Base-by-base conservation (phyloP, 306 rosid species). In the Pterocarpus santalinus region DNA sequence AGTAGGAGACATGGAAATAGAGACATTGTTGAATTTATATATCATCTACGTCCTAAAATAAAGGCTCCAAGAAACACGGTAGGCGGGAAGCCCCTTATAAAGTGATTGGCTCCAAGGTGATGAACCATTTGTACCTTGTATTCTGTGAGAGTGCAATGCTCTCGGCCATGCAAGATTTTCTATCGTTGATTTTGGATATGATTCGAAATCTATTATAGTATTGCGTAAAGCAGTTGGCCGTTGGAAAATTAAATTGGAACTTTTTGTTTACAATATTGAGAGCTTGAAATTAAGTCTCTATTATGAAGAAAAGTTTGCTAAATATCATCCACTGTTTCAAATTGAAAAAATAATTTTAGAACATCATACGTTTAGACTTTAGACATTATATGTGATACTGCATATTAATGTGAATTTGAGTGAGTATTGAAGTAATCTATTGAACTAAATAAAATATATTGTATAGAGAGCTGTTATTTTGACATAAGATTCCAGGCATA, bases 131-230 rank as follows among this genome's bases (percentile, higher is more conserved):
- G 64, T 11, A 11, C n/a, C 1, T 66, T 5, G 1, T 3, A 73
- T 72, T 4, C 52, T n/a, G 17, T 15, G 60, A 14, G 28, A 53
- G 28, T 53, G 60, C 60, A 53, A 14, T 34, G 66, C 15, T 34
- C 3, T 34, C 7, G 6, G 2, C 44, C 41, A 16, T 33, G 2
- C 5, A n/a, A 10, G 38, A 5, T 56, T 16, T 4, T 12, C 5
- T 57, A 35, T 78, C 79, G 65, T 82, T 44, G 75, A 78, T 75
- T 12, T 15, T 14, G 60, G 15, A n/a, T 35, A 64, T 15, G 28
- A 35, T 76, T 47, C 4, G 7, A 33, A 66, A n/a, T 53, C 60
- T 53, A 53, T 53, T 53, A 7, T 51, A 39, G 0, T 4, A 9
- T 9, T 14, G 14, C 53, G 9, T 9, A 9, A 47, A 47, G 15